These are phyloP conservation scores for Metschnikowia matae DNA, from an alignment of 805 yeast genomes.

Conservation along the genomic window DNA sequence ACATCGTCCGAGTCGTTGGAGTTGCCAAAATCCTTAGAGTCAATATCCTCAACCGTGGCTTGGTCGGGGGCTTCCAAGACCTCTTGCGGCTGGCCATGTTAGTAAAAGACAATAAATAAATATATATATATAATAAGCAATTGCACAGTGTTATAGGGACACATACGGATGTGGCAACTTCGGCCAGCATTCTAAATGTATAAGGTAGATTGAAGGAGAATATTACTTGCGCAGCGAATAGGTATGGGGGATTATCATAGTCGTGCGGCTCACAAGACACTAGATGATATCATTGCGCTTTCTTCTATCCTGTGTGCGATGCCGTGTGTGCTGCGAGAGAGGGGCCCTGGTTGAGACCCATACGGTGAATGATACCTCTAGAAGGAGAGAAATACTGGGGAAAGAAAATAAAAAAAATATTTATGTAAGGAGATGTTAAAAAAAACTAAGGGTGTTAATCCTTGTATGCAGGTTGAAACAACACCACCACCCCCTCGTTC, in stretches of 20 bases:
- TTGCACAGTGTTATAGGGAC: background rate
- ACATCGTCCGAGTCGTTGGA: slow-evolving; percentile 5
- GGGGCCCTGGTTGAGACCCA: too few species aligned
- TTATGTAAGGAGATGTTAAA: too few species aligned
- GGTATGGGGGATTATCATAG: background rate
- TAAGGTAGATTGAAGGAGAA: background rate
- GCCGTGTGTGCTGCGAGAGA: background rate
- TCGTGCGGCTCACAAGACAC: slow-evolving; percentile 4
- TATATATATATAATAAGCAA: too few species aligned
- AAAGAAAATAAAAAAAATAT: too few species aligned
- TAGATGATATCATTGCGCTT: slow-evolving; percentile 5
- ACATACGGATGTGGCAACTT: slow-evolving; percentile 18
- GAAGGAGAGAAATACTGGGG: too few species aligned
- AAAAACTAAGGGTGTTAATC: too few species aligned
- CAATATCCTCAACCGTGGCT: slow-evolving; percentile 12
- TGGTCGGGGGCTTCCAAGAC: slow-evolving; percentile 34
- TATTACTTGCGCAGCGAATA: background rate
- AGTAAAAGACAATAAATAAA: slow-evolving; percentile 13
- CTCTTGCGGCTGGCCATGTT: slow-evolving; percentile 29
- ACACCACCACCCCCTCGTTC: too few species aligned
- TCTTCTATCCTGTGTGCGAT: slow-evolving; percentile 3
- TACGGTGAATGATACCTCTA: too few species aligned
- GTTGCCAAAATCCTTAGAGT: slow-evolving; percentile 7
- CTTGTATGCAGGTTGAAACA: too few species aligned
- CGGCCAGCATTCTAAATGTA: slow-evolving; percentile 4